Conservation (phyloP, 1,284 basidiomycete genomes). For the Gastroboletus turbinatus region DNA sequence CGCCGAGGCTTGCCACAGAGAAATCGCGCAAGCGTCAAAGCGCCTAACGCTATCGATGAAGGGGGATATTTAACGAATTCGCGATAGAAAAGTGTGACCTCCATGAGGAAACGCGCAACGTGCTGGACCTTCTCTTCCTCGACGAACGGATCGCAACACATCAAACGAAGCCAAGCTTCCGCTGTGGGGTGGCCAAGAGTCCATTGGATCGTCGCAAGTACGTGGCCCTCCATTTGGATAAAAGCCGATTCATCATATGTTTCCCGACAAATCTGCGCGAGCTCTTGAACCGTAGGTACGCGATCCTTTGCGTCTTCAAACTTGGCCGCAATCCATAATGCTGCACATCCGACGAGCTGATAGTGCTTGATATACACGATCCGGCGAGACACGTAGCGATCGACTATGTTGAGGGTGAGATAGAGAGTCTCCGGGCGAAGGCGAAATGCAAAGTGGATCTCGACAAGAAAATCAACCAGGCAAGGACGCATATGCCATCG, state of each 20-base stretch:
- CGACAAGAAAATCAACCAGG: conserved; percentile 97
- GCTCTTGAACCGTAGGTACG: conserved; percentile 92
- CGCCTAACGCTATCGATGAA: conserved; percentile 85
- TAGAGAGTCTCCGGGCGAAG: conserved; percentile 98
- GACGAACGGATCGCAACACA: conserved; percentile 66
- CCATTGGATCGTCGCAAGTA: conserved; percentile 96
- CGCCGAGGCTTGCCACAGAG: conserved; percentile 79
- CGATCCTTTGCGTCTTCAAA: conserved; percentile 99
- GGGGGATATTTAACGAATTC: conserved; percentile 89
- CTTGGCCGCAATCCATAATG: conserved; percentile 98
- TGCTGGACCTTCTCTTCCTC: conserved; percentile 92
- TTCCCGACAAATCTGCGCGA: conserved; percentile 92
- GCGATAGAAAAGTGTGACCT: conserved; percentile 95
- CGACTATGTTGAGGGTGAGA: conserved; percentile 97
- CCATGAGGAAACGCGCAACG: conserved; percentile 96
- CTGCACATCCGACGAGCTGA: conserved; percentile 97
- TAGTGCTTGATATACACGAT: conserved; percentile 99
- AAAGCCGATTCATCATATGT: conserved; percentile 97
- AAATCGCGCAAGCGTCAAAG: conserved; percentile 86
- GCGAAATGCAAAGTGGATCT: conserved; percentile 96
- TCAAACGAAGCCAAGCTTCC: conserved; percentile 91
- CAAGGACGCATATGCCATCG: conserved; percentile 98
- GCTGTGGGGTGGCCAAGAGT: conserved; percentile 96
- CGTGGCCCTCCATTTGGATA: conserved; percentile 96
- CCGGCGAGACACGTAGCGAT: conserved; percentile 97